Conservation (phyloP, 2,329 filamentous ascomycete species). For the Diplodia seriata region DNA sequence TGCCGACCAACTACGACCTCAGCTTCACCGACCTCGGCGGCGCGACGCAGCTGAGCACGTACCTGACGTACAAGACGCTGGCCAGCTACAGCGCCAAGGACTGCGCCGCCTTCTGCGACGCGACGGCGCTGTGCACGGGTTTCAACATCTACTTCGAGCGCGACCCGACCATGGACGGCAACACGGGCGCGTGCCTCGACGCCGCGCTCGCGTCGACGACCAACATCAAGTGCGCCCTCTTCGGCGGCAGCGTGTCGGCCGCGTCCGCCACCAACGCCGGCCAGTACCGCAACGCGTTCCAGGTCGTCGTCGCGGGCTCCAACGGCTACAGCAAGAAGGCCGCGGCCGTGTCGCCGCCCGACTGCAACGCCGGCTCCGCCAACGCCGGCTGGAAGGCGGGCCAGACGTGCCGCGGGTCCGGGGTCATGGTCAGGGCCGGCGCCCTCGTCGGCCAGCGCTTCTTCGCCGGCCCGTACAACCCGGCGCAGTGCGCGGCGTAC, state of each 20-base stretch:
- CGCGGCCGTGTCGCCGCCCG: constrained; percentile 3
- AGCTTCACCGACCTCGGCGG: constrained; percentile 33
- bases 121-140: constrained; percentile 34
- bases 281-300: constrained; percentile 38
- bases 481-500: constrained; percentile 41
- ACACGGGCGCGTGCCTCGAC: constrained; percentile 33
- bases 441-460: constrained; percentile 40
- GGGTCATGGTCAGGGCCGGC: constrained; percentile 43
- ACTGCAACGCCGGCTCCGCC: constrained; percentile 20
- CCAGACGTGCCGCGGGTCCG: constrained; percentile 35
- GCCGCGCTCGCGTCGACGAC: constrained; percentile 35
- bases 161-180: constrained; percentile 34
- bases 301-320: constrained; percentile 35
- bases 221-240: constrained; percentile 44
- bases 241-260: constrained; percentile 38
- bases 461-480: constrained; percentile 43
- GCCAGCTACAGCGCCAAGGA: constrained; percentile 32
- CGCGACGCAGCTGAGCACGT: constrained; percentile 34
- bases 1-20: constrained; percentile 24
- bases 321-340: constrained; percentile 37
- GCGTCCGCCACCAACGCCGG: constrained; percentile 40
- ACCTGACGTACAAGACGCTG: constrained; percentile 35
- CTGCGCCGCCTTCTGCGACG: constrained; percentile 35
- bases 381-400: constrained; percentile 34
- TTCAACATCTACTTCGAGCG: constrained; percentile 40